Evolutionary conservation across 176 grass and related monocot genomes (phyloP).

Genomic region (Triticum aestivum): DNA sequence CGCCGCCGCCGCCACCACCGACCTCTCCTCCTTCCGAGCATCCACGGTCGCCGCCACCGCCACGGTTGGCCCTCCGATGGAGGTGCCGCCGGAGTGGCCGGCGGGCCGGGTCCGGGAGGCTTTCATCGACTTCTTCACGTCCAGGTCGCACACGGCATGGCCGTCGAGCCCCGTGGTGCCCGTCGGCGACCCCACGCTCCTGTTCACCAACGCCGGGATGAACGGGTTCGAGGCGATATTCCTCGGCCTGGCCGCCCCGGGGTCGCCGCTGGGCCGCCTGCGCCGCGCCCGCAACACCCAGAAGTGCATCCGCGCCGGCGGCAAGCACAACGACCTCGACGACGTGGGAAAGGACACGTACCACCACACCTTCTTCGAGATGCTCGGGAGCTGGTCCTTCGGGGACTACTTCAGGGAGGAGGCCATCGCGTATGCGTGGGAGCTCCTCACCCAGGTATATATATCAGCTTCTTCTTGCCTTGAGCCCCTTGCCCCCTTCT

Average conservation of each 20-base stretch:
- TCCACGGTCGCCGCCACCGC: background rate
- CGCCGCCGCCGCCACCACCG: background rate
- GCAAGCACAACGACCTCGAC: conserved; percentile 96
- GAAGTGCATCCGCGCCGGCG: conserved; percentile 93
- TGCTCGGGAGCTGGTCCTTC: conserved; percentile 2
- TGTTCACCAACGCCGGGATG: conserved; percentile 92
- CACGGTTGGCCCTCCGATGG: conserved; percentile 1
- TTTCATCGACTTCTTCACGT: conserved; percentile 57
- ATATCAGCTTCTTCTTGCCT: background rate
- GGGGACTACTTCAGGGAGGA: background rate
- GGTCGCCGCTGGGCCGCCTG: conserved; percentile 51
- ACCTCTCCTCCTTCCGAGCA: background rate
- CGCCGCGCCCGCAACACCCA: conserved; percentile 72
- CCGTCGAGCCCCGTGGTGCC: conserved; percentile 86
- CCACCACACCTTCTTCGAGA: conserved; percentile 88
- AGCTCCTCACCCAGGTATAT: conserved; percentile 58
- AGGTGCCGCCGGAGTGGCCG: conserved; percentile 44
- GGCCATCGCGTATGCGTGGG: conserved; percentile 52
- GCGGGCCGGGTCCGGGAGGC: conserved; percentile 47
- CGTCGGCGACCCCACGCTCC: conserved; percentile 71
- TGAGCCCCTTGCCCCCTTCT: too few species aligned
- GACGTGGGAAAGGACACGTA: conserved; percentile 97
- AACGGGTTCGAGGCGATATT: conserved; percentile 87
- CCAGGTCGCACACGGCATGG: conserved; percentile 62
- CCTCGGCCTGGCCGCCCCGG: conserved; percentile 58